phyloP scores from a whole-genome alignment of 2,329 filamentous ascomycete species.

The Cladosporium cucumerinum region DNA sequence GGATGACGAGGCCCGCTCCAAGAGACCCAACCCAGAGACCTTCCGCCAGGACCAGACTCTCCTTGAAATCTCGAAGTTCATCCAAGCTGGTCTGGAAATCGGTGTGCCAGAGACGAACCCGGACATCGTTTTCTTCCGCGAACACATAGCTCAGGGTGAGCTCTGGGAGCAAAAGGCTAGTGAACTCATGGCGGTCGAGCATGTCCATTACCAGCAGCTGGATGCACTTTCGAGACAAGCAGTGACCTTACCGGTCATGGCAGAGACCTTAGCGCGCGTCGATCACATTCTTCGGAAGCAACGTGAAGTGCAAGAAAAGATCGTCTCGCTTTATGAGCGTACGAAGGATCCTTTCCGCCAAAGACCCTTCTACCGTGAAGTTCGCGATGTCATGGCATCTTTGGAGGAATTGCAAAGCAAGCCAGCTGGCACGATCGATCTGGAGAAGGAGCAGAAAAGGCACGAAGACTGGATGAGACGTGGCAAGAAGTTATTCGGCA shows the following conservation, averaged over 20 bases:
- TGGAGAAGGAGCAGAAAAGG: constrained; percentile 89
- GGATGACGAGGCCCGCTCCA: constrained; percentile 71
- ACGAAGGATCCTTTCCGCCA: constrained; percentile 72
- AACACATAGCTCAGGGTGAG: constrained; percentile 72
- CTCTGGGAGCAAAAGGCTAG: constrained; percentile 91
- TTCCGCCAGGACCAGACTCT: constrained; percentile 62
- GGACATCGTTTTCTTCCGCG: constrained; percentile 70
- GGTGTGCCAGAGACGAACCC: constrained; percentile 78
- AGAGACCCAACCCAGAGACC: constrained; percentile 33
- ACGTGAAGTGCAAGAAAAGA: constrained; percentile 85
- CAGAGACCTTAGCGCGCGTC: constrained; percentile 74
- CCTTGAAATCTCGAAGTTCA: constrained; percentile 73
- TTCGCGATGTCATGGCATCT: constrained; percentile 84
- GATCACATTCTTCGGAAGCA: constrained; percentile 95
- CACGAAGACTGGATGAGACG: constrained; percentile 99
- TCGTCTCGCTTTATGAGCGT: constrained; percentile 74
- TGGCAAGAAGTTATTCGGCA: constrained; percentile 96
- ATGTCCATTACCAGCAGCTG: constrained; percentile 89
- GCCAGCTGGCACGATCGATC: constrained; percentile 81
- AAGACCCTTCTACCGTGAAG: constrained; percentile 82
- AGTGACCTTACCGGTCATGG: constrained; percentile 71
- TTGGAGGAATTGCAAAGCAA: constrained; percentile 89
- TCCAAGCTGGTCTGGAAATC: constrained; percentile 72
- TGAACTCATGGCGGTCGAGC: constrained; percentile 87
- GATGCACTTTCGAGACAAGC: constrained; percentile 88